Base-by-base conservation (phyloP, 441 rosid genomes). In the Metrosideros polymorpha region DNA sequence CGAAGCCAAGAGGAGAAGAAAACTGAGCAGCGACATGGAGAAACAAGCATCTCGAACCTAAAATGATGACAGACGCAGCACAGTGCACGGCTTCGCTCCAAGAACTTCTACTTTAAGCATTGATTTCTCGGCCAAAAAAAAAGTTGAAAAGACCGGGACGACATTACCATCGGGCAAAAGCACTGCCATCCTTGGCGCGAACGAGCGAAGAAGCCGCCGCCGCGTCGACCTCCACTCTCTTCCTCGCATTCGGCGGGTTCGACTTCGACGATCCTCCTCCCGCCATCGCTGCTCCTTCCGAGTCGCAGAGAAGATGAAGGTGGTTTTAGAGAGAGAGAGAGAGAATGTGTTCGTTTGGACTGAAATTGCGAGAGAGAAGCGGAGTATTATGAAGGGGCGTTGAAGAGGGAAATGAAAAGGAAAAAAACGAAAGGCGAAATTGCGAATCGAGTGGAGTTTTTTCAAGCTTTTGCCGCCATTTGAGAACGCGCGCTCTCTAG, bases 131-230 rank as follows among this genome's bases (percentile, higher is more conserved):
- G 43, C n/a, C 29, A 85, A 32, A 9, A 15, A 30, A 27, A 6
- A 54, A 57, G 7, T 49, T 5, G 47, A 52, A 84, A 71, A 18
- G 30, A 22, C 6, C 55, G 15, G 13, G 54, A 13, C n/a, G 52
- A 15, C 52, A 54, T 39, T 86, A 97, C 99, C 99, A 97, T 85
- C 89, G 87, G 84, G 95, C 89, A 63, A 98, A 98, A 85, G 98
- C 98, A 29, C 99, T 96, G 87, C 98, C 98, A 84, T 92, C 94
- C 89, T 85, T 95, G 84, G 92, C 95, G 22, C 96, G 97, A 53
- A 94, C 86, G 85, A 97, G 89, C 57, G 94, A 89, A n/a, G 90
- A 76, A 71, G 90, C 47, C 15, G 90, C 24, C 13, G 43, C n/a
- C 87, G 56, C n/a, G 15, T 87, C 94, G 4, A 94, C 98, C 84